These are phyloP conservation scores for Tothia fuscella DNA, from an alignment of 2,329 filamentous ascomycete genomes.

Conservation along the genomic window DNA sequence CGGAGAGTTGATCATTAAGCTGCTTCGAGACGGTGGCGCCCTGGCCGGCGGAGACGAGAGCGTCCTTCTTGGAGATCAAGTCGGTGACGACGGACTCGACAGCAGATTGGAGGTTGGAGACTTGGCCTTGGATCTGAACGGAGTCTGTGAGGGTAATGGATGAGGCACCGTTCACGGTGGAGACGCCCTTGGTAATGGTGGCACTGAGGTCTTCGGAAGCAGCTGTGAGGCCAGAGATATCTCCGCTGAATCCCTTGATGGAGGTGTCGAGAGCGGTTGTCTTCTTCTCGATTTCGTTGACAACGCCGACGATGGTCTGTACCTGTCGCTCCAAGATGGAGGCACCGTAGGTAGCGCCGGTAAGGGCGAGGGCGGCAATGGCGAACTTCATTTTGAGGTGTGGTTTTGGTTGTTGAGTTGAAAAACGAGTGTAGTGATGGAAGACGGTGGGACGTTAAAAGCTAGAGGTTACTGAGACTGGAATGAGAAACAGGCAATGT, in stretches of 20 bases:
- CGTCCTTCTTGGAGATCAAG: slow-evolving; percentile 19
- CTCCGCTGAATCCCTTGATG: slow-evolving; percentile 18
- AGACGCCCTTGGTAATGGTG: slow-evolving; percentile 19
- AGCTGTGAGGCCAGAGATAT: slow-evolving; percentile 16
- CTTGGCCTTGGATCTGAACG: slow-evolving; percentile 17
- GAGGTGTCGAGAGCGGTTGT: slow-evolving; percentile 16
- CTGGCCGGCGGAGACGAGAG: slow-evolving; percentile 17
- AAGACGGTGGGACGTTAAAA: not conserved
- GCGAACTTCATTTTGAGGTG: slow-evolving; percentile 7
- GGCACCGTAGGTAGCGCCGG: not conserved
- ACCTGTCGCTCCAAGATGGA: slow-evolving; percentile 9
- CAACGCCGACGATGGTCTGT: slow-evolving; percentile 10
- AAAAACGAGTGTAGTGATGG: not conserved
- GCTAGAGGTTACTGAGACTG: not conserved
- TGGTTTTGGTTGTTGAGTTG: not conserved
- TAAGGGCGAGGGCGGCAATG: not conserved
- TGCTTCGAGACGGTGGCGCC: slow-evolving; percentile 15
- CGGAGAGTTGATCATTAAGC: slow-evolving; percentile 19
- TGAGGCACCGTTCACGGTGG: slow-evolving; percentile 15
- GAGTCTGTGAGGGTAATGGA: slow-evolving; percentile 19
- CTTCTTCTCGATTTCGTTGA: slow-evolving; percentile 9
- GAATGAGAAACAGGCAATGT: not conserved
- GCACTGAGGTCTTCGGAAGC: slow-evolving; percentile 17
- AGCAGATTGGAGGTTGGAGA: slow-evolving; percentile 19
- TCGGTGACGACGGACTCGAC: slow-evolving; percentile 17